Percentiles rank a stretch among this genome's conserved stretches.
phyloP scores from a whole-genome alignment of 495 filamentous ascomycete species.

The Penicillium longicatenatum region DNA sequence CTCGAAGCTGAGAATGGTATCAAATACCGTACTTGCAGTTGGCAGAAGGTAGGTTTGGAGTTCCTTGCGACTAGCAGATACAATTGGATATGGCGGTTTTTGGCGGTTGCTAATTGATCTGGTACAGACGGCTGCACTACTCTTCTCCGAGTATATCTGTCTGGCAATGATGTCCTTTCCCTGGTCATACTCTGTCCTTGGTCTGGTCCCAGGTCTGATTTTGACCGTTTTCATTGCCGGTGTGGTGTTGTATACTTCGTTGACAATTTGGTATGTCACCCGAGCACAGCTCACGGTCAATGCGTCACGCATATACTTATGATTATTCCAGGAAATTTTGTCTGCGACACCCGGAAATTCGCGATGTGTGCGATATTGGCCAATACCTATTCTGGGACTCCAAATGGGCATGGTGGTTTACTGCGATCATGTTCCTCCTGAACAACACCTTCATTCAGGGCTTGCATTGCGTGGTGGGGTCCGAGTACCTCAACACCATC shows the following conservation, averaged over 20 bases:
- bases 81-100: not conserved
- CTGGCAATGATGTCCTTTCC: constrained; percentile 94
- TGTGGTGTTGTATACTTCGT: constrained; percentile 81
- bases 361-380: constrained; percentile 89
- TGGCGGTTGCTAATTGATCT: not conserved
- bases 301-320: not conserved
- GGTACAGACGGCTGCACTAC: constrained; percentile 72
- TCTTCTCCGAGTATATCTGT: constrained; percentile 93
- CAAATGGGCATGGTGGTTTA: constrained; percentile 78
- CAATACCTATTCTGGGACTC: constrained; percentile 84
- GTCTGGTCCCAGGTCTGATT: constrained; percentile 84
- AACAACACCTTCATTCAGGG: constrained; percentile 92
- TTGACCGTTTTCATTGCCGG: constrained; percentile 74
- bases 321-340: constrained; percentile 70
- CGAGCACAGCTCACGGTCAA: not conserved
- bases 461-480: constrained; percentile 75
- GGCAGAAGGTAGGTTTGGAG: constrained; percentile 67
- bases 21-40: constrained; percentile 87
- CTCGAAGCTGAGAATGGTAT: constrained; percentile 77
- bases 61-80: constrained; percentile 1
- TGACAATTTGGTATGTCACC: constrained; percentile 67
- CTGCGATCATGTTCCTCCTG: constrained; percentile 83
- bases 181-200: constrained; percentile 83
- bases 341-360: constrained; percentile 80
- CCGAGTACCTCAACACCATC: constrained; percentile 86